Conservation (phyloP, 2,329 filamentous ascomycete genomes). For the Penicillium sp. region DNA sequence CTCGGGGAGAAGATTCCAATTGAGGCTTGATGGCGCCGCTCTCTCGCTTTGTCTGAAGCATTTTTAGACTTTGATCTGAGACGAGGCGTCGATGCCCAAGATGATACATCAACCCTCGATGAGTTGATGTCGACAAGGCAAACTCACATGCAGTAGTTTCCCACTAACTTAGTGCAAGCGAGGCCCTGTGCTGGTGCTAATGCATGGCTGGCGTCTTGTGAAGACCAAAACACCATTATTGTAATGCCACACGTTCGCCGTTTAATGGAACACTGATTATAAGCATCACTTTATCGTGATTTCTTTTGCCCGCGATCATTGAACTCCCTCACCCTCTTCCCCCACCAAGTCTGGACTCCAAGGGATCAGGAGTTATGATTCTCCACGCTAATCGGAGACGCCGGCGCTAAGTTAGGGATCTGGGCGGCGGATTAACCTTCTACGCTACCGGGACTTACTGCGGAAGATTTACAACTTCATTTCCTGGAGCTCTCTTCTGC, state of each 20-base stretch:
- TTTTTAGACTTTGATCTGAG: neutral
- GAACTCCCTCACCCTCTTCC: neutral
- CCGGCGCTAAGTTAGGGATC: neutral
- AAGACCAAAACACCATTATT: conserved; percentile 1
- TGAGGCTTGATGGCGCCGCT: neutral
- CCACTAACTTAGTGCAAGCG: conserved; percentile 15
- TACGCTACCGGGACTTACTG: neutral
- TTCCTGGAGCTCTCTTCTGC: neutral
- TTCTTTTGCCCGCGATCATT: neutral
- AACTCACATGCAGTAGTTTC: conserved; percentile 26
- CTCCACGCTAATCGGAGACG: neutral
- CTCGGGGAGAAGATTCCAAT: neutral
- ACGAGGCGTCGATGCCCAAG: conserved; percentile 5
- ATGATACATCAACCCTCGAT: conserved; percentile 26
- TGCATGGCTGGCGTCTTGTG: conserved; percentile 21
- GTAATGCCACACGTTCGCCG: conserved; percentile 10
- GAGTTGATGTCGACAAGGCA: conserved; percentile 20
- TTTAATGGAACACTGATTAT: neutral
- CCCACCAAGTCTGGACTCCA: neutral
- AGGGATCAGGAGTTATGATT: neutral
- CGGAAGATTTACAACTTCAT: neutral
- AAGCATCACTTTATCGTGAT: neutral
- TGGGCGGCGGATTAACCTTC: neutral
- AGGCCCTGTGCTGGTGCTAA: conserved; percentile 24
- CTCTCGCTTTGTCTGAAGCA: neutral